Evolutionary conservation across 257 asterid genomes (phyloP).

Genomic region (Gentiana macrophylla): DNA sequence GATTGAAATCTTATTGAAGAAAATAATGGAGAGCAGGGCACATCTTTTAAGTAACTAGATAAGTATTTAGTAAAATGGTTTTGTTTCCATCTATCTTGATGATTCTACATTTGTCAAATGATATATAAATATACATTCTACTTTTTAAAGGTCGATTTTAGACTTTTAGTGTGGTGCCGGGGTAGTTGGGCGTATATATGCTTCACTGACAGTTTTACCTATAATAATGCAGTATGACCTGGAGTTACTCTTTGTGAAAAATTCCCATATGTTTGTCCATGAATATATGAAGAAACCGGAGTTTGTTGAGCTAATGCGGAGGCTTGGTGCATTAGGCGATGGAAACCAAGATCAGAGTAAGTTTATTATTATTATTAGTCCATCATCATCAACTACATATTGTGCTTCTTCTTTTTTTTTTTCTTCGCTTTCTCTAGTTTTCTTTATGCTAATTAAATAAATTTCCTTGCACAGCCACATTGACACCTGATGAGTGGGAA

Average conservation of each 20-base stretch:
- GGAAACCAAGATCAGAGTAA: conserved; percentile 78
- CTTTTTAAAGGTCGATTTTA: neutral
- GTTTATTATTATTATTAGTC: conserved; percentile 6
- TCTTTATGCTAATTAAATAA: no score
- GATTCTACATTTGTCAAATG: neutral
- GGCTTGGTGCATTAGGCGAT: conserved; percentile 93
- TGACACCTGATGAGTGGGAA: conserved; percentile 95
- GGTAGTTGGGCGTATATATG: no score
- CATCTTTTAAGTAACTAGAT: neutral
- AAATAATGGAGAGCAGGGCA: neutral
- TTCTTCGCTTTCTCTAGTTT: no score
- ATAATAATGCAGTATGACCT: conserved; percentile 50
- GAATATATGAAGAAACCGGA: conserved; percentile 87
- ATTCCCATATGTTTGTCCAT: conserved; percentile 68
- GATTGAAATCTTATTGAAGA: no score
- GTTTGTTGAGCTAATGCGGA: conserved; percentile 77
- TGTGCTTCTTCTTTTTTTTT: neutral
- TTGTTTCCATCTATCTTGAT: neutral
- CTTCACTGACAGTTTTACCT: no score
- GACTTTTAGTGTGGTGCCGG: no score
- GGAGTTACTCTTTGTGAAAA: conserved; percentile 83
- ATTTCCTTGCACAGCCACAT: conserved; percentile 40
- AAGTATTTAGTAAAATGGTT: no score
- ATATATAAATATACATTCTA: neutral
- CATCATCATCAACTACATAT: neutral